Evolutionary conservation across 495 filamentous ascomycete species (phyloP).

Genomic region (Talaromyces wortmannii): DNA sequence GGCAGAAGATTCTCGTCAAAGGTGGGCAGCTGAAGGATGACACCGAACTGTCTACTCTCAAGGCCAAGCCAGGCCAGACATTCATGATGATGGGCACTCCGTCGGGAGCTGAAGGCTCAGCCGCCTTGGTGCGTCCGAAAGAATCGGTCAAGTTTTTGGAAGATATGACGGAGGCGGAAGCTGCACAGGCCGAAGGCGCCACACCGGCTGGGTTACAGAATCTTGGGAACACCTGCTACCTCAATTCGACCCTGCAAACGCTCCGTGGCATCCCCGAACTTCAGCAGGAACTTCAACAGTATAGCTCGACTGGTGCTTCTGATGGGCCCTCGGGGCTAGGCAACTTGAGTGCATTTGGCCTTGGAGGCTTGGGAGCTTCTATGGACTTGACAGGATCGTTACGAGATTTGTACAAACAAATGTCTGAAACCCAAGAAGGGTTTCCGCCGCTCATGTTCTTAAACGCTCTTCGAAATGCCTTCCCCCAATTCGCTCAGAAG

Average conservation of each 20-base stretch:
- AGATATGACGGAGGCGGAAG: constrained; percentile 96
- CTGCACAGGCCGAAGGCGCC: constrained; percentile 73
- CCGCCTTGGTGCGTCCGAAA: constrained; percentile 61
- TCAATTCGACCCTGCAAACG: constrained; percentile 92
- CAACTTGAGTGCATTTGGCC: constrained; percentile 50
- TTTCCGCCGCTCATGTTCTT: constrained; percentile 84
- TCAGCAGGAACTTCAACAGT: constrained; percentile 68
- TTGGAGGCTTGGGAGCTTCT: constrained; percentile 51
- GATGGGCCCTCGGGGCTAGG: constrained; percentile 29
- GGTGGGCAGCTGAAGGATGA: constrained; percentile 95
- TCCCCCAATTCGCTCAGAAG: constrained; percentile 91
- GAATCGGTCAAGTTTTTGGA: constrained; percentile 85
- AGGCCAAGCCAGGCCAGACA: constrained; percentile 74
- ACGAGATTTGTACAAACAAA: constrained; percentile 83
- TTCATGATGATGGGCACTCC: constrained; percentile 99
- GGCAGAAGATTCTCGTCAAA: constrained; percentile 93
- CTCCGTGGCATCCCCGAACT: constrained; percentile 86
- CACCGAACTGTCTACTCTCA: constrained; percentile 72
- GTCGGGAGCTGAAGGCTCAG: constrained; percentile 48
- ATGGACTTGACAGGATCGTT: constrained; percentile 75
- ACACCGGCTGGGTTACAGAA: constrained; percentile 87
- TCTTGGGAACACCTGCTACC: constrained; percentile 94
- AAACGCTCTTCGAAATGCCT: constrained; percentile 68
- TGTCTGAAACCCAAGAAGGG: constrained; percentile 86
- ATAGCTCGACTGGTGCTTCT: constrained; percentile 37